Percentiles rank a stretch among this genome's conserved stretches.
Evolutionary conservation across 2,329 filamentous ascomycete genomes (phyloP).

Genomic region (Blastomyces emzantsi): DNA sequence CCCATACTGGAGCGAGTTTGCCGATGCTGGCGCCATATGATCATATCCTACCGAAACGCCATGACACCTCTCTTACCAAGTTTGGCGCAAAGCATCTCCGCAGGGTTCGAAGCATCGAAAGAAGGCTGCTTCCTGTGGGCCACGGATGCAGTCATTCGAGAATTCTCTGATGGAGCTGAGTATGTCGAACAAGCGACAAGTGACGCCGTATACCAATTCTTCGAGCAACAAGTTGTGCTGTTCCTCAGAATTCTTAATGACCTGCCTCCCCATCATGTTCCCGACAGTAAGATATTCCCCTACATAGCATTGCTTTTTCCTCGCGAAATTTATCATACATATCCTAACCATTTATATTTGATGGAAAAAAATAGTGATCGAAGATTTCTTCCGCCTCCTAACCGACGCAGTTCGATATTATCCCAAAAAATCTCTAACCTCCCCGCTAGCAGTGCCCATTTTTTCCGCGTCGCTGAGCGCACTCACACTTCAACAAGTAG

Average conservation of each 20-base stretch:
- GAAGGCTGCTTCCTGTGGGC: constrained; percentile 99
- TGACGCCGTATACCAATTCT: constrained; percentile 85
- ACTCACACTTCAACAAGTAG: constrained; percentile 79
- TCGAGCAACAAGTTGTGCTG: constrained; percentile 82
- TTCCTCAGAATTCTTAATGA: constrained; percentile 87
- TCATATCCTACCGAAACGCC: constrained; percentile 86
- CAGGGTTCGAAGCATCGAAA: constrained; percentile 72
- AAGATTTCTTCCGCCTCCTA: constrained; percentile 91
- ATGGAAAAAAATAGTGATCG: constrained; percentile 57
- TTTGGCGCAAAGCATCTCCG: constrained; percentile 80
- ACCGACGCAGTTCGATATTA: constrained; percentile 92
- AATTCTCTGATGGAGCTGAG: constrained; percentile 87
- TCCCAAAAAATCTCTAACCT: constrained; percentile 71
- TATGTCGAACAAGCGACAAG: constrained; percentile 73
- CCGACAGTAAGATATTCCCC: constrained; percentile 47
- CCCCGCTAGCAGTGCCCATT: constrained; percentile 68
- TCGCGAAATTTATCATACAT: constrained; percentile 14
- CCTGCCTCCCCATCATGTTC: constrained; percentile 65
- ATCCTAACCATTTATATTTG: background rate
- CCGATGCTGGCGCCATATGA: constrained; percentile 93
- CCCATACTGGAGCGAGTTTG: constrained; percentile 92
- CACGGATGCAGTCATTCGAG: constrained; percentile 84
- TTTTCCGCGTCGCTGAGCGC: constrained; percentile 81
- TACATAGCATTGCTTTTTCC: background rate
- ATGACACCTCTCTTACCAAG: constrained; percentile 76